Evolutionary conservation across 352 stramenopile species (phyloP).

Genomic region (Globisporangium splendens): DNA sequence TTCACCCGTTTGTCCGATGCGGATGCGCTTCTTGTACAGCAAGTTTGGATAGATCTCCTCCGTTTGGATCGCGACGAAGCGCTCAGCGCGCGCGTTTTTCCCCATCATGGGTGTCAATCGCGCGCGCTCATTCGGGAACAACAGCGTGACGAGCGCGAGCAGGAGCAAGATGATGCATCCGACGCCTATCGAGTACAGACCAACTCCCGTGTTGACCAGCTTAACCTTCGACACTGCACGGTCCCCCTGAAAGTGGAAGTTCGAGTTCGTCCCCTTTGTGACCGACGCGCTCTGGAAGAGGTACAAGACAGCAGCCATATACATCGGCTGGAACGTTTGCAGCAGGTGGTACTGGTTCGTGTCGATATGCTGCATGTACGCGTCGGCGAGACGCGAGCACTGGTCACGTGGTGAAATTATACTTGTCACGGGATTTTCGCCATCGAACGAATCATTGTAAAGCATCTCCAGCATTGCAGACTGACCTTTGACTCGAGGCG

Average conservation of each 20-base stretch:
- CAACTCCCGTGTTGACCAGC: slow-evolving; percentile 53
- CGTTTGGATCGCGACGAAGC: slow-evolving; percentile 66
- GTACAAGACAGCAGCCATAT: slow-evolving; percentile 40
- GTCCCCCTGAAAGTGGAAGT: slow-evolving; percentile 3
- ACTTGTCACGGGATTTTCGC: not conserved
- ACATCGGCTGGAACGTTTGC: slow-evolving; percentile 29
- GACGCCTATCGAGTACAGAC: slow-evolving; percentile 33
- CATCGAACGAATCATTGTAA: not conserved
- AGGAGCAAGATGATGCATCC: slow-evolving; percentile 20
- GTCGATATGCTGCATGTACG: slow-evolving; percentile 29
- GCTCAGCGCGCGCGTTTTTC: slow-evolving; percentile 52
- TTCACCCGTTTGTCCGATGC: slow-evolving; percentile 63
- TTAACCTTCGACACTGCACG: slow-evolving; percentile 34
- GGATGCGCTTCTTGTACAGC: slow-evolving; percentile 76
- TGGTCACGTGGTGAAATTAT: not conserved
- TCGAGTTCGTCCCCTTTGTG: slow-evolving; percentile 13
- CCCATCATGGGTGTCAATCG: slow-evolving; percentile 39
- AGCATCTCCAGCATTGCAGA: slow-evolving; percentile 11
- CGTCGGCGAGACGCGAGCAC: slow-evolving; percentile 24
- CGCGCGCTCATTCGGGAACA: slow-evolving; percentile 50
- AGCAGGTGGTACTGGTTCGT: slow-evolving; percentile 22
- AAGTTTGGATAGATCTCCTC: slow-evolving; percentile 73
- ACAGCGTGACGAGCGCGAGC: slow-evolving; percentile 44
- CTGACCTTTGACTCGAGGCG: slow-evolving; percentile 4
- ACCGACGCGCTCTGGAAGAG: slow-evolving; percentile 50